A percentile compares a stretch with the other conserved stretches of the same genome.
Conservation (phyloP, 2,329 filamentous ascomycete species). For the Fusarium sp. region DNA sequence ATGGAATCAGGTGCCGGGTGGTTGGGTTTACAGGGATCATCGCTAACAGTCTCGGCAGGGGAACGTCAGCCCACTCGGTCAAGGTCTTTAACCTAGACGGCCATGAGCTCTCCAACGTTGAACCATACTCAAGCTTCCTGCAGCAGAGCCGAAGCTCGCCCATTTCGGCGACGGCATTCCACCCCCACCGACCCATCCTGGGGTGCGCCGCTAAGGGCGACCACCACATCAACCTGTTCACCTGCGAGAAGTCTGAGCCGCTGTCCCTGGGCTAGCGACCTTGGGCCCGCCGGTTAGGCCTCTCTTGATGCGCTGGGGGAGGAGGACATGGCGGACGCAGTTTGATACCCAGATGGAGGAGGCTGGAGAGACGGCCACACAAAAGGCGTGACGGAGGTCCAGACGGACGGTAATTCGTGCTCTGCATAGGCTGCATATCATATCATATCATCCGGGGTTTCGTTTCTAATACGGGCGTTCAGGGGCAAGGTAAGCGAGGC, state of each 20-base stretch:
- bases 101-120: constrained; percentile 81
- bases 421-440: constrained; percentile 41
- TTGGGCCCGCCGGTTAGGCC: constrained; percentile 33
- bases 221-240: constrained; percentile 90
- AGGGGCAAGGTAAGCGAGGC: constrained; percentile 36
- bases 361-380: background rate
- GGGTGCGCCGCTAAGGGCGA: constrained; percentile 89
- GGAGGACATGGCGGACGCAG: background rate
- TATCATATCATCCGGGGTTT: constrained; percentile 41
- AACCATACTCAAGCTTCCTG: constrained; percentile 91
- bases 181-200: constrained; percentile 92
- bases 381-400: constrained; percentile 23
- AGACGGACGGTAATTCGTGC: constrained; percentile 27
- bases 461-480: constrained; percentile 39
- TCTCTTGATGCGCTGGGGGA: constrained; percentile 18
- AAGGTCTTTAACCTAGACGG: constrained; percentile 94
- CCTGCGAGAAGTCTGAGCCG: constrained; percentile 68
- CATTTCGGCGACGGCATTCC: constrained; percentile 91
- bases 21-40: background rate
- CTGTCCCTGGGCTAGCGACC: constrained; percentile 46
- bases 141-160: constrained; percentile 83
- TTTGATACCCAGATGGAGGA: constrained; percentile 16
- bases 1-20: background rate
- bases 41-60: constrained; percentile 65
- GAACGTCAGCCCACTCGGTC: constrained; percentile 87